Percentiles rank a stretch among this genome's conserved stretches.
Conservation (phyloP, 2,329 filamentous ascomycete species). For the Sclerotinia nivalis region DNA sequence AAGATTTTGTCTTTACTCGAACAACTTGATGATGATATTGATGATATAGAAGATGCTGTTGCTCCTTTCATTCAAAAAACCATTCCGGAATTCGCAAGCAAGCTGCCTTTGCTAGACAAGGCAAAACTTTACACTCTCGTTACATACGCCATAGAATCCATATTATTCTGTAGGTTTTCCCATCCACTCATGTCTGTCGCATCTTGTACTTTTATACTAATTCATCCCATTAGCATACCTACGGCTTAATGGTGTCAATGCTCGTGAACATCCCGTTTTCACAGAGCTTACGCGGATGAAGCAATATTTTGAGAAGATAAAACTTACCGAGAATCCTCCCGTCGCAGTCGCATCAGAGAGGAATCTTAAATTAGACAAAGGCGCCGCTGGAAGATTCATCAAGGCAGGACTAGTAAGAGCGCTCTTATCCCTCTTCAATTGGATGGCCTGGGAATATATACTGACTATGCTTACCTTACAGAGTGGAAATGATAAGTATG, state of each 20-base stretch:
- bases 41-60: constrained; percentile 73
- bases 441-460: background rate
- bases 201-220: constrained; percentile 18
- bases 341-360: constrained; percentile 34
- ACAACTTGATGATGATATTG: constrained; percentile 73
- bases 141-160: constrained; percentile 86
- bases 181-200: background rate
- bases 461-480: constrained; percentile 29
- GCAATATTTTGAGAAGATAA: constrained; percentile 92
- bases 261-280: constrained; percentile 83
- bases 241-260: constrained; percentile 74
- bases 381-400: constrained; percentile 78
- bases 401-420: constrained; percentile 72
- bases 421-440: background rate
- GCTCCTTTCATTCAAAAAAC: constrained; percentile 68
- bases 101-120: constrained; percentile 88
- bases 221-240: constrained; percentile 60
- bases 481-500: constrained; percentile 51
- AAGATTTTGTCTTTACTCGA: constrained; percentile 39
- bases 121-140: constrained; percentile 89
- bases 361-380: constrained; percentile 64
- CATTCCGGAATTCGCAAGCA: constrained; percentile 68
- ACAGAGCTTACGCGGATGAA: constrained; percentile 82
- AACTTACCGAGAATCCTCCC: constrained; percentile 66
- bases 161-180: constrained; percentile 71